phyloP scores from a whole-genome alignment of 129 eudicot species.

The Ambrosia trifida region DNA sequence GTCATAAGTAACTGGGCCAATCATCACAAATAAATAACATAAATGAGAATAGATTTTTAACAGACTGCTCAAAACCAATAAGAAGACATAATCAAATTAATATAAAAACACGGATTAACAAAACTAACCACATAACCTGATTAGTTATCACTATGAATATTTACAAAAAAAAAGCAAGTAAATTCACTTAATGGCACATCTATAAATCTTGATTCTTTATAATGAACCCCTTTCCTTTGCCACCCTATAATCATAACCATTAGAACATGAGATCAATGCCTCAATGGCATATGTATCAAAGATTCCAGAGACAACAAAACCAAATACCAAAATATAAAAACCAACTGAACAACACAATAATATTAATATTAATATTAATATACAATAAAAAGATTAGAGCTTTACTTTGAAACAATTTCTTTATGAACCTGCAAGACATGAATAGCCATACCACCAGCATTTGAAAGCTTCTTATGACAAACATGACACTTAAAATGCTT shows the following conservation, averaged over 20 bases:
- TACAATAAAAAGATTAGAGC: conserved; percentile 8
- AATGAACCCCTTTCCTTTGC: background rate
- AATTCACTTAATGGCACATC: background rate
- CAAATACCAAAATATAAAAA: no score
- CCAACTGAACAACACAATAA: background rate
- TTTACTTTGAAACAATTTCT: conserved; percentile 87
- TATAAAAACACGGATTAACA: no score
- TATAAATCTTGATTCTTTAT: background rate
- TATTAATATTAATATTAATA: no score
- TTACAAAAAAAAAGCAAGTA: no score
- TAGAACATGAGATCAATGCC: background rate
- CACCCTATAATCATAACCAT: background rate
- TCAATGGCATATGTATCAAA: background rate
- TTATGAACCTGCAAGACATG: conserved; percentile 98
- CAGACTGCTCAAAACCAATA: no score
- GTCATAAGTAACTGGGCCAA: no score
- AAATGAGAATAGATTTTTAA: no score
- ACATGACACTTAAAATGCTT: conserved; percentile 97
- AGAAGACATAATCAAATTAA: background rate
- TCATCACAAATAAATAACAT: no score
- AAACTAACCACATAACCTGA: no score
- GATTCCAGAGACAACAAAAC: background rate
- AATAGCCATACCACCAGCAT: conserved; percentile 97
- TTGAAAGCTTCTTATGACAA: conserved; percentile 95
- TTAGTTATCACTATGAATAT: no score